Conservation (phyloP, 192 early-diverging fungal species). For the Rhizophagus clarus region DNA sequence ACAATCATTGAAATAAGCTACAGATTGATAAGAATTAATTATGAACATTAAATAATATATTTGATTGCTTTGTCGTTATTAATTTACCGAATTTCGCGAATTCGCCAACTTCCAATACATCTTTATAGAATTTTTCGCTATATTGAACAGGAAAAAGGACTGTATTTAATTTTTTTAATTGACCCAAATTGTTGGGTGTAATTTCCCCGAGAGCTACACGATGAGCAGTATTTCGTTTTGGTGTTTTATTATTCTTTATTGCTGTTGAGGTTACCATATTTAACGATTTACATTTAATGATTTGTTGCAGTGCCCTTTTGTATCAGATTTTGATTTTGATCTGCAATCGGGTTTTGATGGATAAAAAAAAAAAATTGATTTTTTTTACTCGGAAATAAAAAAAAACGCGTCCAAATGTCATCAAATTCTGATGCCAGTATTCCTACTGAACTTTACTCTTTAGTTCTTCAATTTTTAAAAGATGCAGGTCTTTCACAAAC, state of each 20-base stretch:
- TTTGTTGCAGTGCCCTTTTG: neutral
- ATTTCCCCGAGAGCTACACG: slow-evolving; percentile 56
- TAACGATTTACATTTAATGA: slow-evolving; percentile 7
- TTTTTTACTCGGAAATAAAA: too few relatives aligned
- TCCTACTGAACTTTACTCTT: neutral
- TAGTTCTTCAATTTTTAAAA: neutral
- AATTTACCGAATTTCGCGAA: slow-evolving; percentile 69
- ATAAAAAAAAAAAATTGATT: too few relatives aligned
- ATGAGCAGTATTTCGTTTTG: slow-evolving; percentile 33
- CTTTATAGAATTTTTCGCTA: slow-evolving; percentile 75
- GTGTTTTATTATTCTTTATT: slow-evolving; percentile 22
- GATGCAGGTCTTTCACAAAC: neutral
- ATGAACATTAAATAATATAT: neutral
- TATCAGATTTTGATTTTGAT: too few relatives aligned
- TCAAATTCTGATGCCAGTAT: neutral
- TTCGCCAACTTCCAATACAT: slow-evolving; percentile 67
- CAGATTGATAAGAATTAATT: neutral
- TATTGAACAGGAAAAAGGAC: slow-evolving; percentile 89
- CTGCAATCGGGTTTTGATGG: too few relatives aligned
- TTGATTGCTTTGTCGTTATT: neutral
- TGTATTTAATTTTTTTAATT: slow-evolving; percentile 72
- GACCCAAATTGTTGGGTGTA: slow-evolving; percentile 63
- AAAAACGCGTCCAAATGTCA: too few relatives aligned
- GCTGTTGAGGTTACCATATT: slow-evolving; percentile 30
- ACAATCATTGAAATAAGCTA: slow-evolving; percentile 66